Percentiles rank a stretch among this genome's conserved stretches.
Conservation (phyloP, 2,329 filamentous ascomycete genomes). For the Fusarium piperis region DNA sequence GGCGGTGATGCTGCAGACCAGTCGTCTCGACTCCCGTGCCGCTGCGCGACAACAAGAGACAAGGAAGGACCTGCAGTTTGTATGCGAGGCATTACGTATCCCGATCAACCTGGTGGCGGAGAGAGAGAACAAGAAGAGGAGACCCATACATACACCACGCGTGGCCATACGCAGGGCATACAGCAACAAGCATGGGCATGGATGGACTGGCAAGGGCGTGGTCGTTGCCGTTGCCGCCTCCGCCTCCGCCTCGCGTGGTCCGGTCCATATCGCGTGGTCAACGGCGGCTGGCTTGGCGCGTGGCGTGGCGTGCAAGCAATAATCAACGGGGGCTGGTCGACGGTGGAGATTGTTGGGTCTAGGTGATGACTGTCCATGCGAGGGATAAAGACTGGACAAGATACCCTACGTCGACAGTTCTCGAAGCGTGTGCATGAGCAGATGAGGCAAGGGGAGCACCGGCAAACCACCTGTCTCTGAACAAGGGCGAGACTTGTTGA, state of each 20-base stretch:
- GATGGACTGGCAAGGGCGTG: neutral
- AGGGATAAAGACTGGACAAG: slow-evolving; percentile 25
- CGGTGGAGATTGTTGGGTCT: slow-evolving; percentile 25
- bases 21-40: neutral
- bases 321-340: neutral
- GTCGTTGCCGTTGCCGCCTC: neutral
- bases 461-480: slow-evolving; percentile 6
- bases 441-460: slow-evolving; percentile 24
- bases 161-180: neutral
- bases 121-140: neutral
- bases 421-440: slow-evolving; percentile 18
- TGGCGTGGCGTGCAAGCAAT: slow-evolving; percentile 9
- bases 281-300: slow-evolving; percentile 16
- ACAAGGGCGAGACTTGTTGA: slow-evolving; percentile 19
- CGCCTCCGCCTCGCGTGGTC: slow-evolving; percentile 29
- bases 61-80: slow-evolving; percentile 17
- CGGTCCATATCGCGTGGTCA: slow-evolving; percentile 22
- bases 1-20: slow-evolving; percentile 20
- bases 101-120: slow-evolving; percentile 8
- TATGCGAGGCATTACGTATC: slow-evolving; percentile 15
- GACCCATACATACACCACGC: neutral
- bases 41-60: slow-evolving; percentile 24
- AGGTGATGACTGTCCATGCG: slow-evolving; percentile 11
- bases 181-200: neutral
- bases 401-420: slow-evolving; percentile 1